Base-by-base conservation (phyloP, 2,329 filamentous ascomycete genomes). In the Hymenoscyphus occultus region DNA sequence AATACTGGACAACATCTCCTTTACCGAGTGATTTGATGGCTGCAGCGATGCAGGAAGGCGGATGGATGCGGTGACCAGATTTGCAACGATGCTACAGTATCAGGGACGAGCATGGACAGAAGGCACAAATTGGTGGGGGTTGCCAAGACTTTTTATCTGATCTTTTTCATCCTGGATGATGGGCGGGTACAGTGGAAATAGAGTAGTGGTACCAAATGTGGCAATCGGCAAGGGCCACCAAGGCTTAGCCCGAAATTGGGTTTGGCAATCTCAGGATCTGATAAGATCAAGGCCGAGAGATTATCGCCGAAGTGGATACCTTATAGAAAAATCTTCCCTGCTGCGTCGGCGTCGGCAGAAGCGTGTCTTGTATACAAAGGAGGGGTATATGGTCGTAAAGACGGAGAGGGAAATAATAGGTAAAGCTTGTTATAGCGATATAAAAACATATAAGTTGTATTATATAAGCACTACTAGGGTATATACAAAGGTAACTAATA, bases 111-210 rank as follows among this genome's bases (percentile, higher is more conserved):
- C 16, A n/a, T 51, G 45, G 45, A 9, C 19, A 22, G 42, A 48
- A 12, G 60, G 31, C 22, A n/a, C 39, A 48, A n/a, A 9, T 6
- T 39, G 60, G 56, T 13, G 54, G 51, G 28, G 22, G 9, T 13
- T 65, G 65, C 62, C 61, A 66, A 66, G 65, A 39, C 13, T 59
- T 39, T 39, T 71, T 69, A 71, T 71, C 70, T 69, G 70, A 71
- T 71, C 65, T 39, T 32, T 28, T 45, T n/a, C 16, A 22, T 22
- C 56, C 56, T 7, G 31, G 16, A 22, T 12, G 10, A 31, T n/a
- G 56, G 31, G 9, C 9, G 35, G 28, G 28, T 28, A 28, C 28
- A 28, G 9, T 35, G 35, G 35, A 35, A 28, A 28, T 28, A 28
- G 28, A 28, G 42, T 19, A n/a, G 22, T 51, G 10, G 45, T 10